phyloP scores from a whole-genome alignment of 2,329 filamentous ascomycete genomes.

The Alternaria consortialis region DNA sequence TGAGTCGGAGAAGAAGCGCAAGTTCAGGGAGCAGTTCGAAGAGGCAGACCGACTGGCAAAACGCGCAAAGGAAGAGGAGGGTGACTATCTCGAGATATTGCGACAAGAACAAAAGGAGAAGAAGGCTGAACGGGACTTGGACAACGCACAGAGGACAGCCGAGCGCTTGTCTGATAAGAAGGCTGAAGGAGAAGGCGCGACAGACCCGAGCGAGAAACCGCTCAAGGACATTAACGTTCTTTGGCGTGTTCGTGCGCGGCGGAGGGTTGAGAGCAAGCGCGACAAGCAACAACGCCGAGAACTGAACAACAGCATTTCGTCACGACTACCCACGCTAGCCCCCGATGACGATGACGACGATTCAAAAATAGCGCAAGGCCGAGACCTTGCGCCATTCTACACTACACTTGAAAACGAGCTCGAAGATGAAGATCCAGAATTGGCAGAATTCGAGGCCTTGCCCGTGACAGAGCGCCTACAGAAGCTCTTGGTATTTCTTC shows the following conservation, averaged over 20 bases:
- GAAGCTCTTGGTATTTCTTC: constrained; percentile 73
- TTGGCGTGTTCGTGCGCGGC: constrained; percentile 78
- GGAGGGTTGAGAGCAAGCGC: constrained; percentile 74
- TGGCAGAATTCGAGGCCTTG: constrained; percentile 80
- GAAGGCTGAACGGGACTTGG: constrained; percentile 71
- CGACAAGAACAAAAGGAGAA: constrained; percentile 48
- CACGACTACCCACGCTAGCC: constrained; percentile 66
- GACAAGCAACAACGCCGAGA: constrained; percentile 56
- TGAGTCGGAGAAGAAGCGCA: constrained; percentile 83
- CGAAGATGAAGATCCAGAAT: constrained; percentile 80
- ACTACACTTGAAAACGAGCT: constrained; percentile 71
- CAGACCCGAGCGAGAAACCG: constrained; percentile 56
- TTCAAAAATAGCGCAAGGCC: constrained; percentile 74
- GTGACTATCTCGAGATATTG: constrained; percentile 47
- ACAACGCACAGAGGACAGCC: constrained; percentile 82
- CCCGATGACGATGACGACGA: constrained; percentile 76
- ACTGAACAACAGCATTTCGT: constrained; percentile 44
- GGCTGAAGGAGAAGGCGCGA: constrained; percentile 33
- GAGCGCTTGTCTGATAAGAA: constrained; percentile 71
- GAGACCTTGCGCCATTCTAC: constrained; percentile 56
- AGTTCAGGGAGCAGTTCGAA: constrained; percentile 57
- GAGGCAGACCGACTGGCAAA: constrained; percentile 45
- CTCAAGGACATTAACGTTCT: constrained; percentile 77
- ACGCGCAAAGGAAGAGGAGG: constrained; percentile 58
- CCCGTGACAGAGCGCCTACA: constrained; percentile 71